Base-by-base conservation (phyloP, 2,329 filamentous ascomycete genomes). In the Hypoxylon sp. region DNA sequence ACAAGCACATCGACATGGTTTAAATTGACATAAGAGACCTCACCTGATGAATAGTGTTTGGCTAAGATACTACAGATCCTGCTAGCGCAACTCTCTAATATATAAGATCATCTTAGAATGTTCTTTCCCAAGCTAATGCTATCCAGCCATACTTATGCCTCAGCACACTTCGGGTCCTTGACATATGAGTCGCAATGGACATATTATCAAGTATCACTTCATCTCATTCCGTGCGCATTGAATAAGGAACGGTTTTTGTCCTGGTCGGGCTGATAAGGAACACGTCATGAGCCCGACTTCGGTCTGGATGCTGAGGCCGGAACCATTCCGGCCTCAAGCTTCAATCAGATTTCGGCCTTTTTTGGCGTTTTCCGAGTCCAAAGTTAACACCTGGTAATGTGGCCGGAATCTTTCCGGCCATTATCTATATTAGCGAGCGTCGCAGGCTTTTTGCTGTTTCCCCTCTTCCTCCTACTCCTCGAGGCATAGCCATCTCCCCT, bases 321-420 rank as follows among this genome's bases (percentile, higher is more conserved):
- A 76, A 74, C 28, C 4, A 57, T 77, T 77, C 75, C 74, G 75
- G 75, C 74, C 74, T 73, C 70, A 65, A 68, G 47, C 20, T 17
- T 49, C 60, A 22, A 52, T 22, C n/a, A 48, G 30, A 17, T 61
- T 53, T 59, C 41, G 68, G 69, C 52, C 41, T 68, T 58, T 60
- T 70, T 51, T 34, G 32, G 32, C 44, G 17, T 70, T 53, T 53
- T 69, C 49, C 34, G 46, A 17, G 51, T 4, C 11, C 15, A 6
- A 15, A 34, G 15, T 4, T 34, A 34, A 15, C 59, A 56, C 59
- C 52, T 19, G 44, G 37, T 52, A n/a, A n/a, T 54, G 7, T 52
- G 62, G 65, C 62, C 65, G 65, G 65, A 68, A 68, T 49, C 8
- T 39, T 68, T 68, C 65, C 65, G 65, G 65, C 65, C 65, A 65